phyloP scores from a whole-genome alignment of 2,329 filamentous ascomycete genomes.

The Lachnellula arida region DNA sequence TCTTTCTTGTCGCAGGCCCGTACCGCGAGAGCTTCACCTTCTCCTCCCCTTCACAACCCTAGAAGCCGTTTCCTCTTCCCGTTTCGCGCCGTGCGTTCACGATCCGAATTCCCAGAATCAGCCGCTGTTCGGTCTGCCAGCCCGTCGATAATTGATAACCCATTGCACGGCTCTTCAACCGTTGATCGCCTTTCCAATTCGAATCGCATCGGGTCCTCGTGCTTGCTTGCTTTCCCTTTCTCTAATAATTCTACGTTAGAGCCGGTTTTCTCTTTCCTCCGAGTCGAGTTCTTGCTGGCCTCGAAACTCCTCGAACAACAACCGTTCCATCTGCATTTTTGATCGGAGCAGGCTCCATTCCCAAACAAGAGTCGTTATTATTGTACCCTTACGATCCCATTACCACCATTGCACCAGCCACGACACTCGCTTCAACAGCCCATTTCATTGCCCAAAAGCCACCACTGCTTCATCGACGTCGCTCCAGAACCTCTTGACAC shows the following conservation, averaged over 20 bases:
- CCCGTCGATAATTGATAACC: neutral
- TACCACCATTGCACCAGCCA: constrained; percentile 5
- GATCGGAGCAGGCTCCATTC: constrained; percentile 32
- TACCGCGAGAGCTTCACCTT: constrained; percentile 30
- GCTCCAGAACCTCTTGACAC: constrained; percentile 18
- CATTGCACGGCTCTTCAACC: constrained; percentile 8
- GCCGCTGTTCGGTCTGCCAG: neutral
- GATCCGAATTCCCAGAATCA: constrained; percentile 1
- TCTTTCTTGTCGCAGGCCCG: constrained; percentile 33
- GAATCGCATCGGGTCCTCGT: constrained; percentile 10
- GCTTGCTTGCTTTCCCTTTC: constrained; percentile 13
- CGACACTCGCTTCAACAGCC: constrained; percentile 30
- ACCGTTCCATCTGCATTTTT: constrained; percentile 31
- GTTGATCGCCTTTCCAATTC: constrained; percentile 9
- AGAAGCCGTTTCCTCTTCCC: constrained; percentile 10
- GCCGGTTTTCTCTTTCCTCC: constrained; percentile 19
- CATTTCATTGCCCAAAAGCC: constrained; percentile 17
- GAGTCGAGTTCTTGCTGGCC: constrained; percentile 33
- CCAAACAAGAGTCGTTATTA: constrained; percentile 12
- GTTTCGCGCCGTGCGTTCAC: constrained; percentile 10
- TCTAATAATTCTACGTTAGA: constrained; percentile 20
- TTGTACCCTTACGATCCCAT: constrained; percentile 16
- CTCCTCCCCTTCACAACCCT: constrained; percentile 7
- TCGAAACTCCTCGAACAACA: constrained; percentile 33
- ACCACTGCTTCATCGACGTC: constrained; percentile 29